Evolutionary conservation across 768 basidiomycete species (phyloP).

Genomic region (Agaricus blazei): DNA sequence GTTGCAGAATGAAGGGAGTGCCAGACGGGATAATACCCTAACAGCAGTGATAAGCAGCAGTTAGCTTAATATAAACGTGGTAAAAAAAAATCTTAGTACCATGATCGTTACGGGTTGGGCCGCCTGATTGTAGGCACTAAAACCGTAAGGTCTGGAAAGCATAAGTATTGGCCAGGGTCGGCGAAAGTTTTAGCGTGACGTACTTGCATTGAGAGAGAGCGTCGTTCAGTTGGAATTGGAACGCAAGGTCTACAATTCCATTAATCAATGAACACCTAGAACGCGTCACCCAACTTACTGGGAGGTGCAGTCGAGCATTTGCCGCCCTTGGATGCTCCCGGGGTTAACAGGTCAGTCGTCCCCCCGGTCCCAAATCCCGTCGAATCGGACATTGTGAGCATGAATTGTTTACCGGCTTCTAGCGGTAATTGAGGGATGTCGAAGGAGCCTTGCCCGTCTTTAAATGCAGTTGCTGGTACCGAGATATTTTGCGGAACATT

Average conservation of each 20-base stretch:
- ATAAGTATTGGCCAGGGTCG: background rate
- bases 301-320: slow-evolving; percentile 48
- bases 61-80: background rate
- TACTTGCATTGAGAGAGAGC: slow-evolving; percentile 62
- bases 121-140: slow-evolving; percentile 41
- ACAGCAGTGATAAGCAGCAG: background rate
- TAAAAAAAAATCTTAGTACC: slow-evolving; percentile 25
- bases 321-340: slow-evolving; percentile 41
- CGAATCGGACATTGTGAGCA: slow-evolving; percentile 68
- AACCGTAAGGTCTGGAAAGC: slow-evolving; percentile 36
- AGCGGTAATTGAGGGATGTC: slow-evolving; percentile 39
- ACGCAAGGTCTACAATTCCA: slow-evolving; percentile 27
- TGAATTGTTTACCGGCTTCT: slow-evolving; percentile 30
- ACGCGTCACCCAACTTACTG: slow-evolving; percentile 18
- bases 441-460: slow-evolving; percentile 49
- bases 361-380: slow-evolving; percentile 69
- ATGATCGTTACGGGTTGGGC: slow-evolving; percentile 49
- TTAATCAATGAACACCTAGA: slow-evolving; percentile 1
- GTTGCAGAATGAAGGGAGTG: slow-evolving; percentile 36
- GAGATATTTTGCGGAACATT: slow-evolving; percentile 47
- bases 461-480: slow-evolving; percentile 52
- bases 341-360: slow-evolving; percentile 40
- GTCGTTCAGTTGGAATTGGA: slow-evolving; percentile 44
- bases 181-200: slow-evolving; percentile 15
- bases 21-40: slow-evolving; percentile 67